A percentile compares a stretch with the other conserved stretches of the same genome.
Evolutionary conservation across 2,329 filamentous ascomycete genomes (phyloP).

Genomic region (Claviceps sp.): DNA sequence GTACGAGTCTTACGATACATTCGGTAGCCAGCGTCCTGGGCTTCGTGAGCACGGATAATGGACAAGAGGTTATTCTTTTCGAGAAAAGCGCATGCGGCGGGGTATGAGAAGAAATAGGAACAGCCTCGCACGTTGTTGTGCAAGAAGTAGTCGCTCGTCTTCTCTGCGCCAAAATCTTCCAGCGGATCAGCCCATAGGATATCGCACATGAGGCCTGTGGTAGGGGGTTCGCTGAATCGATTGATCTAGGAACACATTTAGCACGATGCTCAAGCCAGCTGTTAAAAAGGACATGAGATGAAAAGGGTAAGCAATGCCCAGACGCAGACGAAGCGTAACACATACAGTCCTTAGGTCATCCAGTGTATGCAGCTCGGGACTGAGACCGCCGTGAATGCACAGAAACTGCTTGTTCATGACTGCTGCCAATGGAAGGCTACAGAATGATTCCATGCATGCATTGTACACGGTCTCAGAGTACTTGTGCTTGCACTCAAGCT

Average conservation of each 20-base stretch:
- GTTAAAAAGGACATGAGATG: background rate
- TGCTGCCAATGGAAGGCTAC: constrained; percentile 78
- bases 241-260: constrained; percentile 52
- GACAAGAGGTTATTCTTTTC: constrained; percentile 98
- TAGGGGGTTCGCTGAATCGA: constrained; percentile 93
- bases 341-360: constrained; percentile 82
- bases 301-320: background rate
- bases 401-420: constrained; percentile 99
- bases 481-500: constrained; percentile 99
- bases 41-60: constrained; percentile 93
- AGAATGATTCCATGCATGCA: constrained; percentile 97
- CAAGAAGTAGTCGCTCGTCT: constrained; percentile 92
- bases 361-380: constrained; percentile 87
- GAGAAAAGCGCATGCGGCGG: constrained; percentile 88
- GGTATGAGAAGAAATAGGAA: constrained; percentile 99
- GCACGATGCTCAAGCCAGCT: background rate
- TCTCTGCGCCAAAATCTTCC: constrained; percentile 97
- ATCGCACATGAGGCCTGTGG: constrained; percentile 96
- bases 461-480: constrained; percentile 95
- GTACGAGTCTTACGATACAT: constrained; percentile 99
- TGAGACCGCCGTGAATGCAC: constrained; percentile 93
- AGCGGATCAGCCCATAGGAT: constrained; percentile 97
- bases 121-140: constrained; percentile 98
- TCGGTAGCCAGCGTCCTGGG: constrained; percentile 93
- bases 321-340: background rate